These are phyloP conservation scores for Climacium dendroides DNA, from an alignment of 225 moss, liverwort and hornwort genomes.

Conservation along the genomic window DNA sequence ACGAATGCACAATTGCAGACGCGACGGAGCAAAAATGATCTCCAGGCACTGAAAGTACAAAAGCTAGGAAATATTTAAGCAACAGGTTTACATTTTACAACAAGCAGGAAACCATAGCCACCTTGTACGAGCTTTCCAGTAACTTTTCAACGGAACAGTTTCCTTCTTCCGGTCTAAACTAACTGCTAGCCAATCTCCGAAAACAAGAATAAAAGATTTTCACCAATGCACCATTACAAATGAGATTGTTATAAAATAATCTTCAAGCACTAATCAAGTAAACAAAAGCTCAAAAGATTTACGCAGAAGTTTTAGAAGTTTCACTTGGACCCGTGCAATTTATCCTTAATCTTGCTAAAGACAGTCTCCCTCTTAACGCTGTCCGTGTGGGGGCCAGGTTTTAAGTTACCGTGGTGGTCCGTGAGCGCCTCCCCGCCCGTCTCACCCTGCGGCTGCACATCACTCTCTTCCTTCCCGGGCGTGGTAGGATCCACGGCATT, in stretches of 20 bases:
- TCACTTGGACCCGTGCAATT: conserved; percentile 12
- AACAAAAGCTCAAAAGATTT: neutral
- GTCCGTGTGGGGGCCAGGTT: conserved; percentile 12
- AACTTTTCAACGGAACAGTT: neutral
- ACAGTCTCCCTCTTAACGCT: conserved; percentile 6
- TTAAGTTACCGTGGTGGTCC: conserved; percentile 2
- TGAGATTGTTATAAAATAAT: neutral
- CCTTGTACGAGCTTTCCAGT: neutral
- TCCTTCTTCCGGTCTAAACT: neutral
- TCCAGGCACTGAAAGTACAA: neutral
- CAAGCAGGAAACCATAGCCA: neutral
- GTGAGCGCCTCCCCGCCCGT: conserved; percentile 2
- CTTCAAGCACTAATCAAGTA: neutral
- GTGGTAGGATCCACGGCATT: neutral
- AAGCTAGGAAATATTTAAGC: neutral
- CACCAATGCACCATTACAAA: neutral
- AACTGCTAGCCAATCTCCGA: neutral
- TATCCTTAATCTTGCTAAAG: conserved; percentile 24
- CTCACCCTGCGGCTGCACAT: neutral
- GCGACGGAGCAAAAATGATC: neutral
- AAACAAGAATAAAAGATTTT: neutral
- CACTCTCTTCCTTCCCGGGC: neutral
- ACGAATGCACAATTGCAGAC: neutral
- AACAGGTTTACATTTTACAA: neutral
- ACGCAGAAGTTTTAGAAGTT: neutral